Evolutionary conservation across 2,329 filamentous ascomycete genomes (phyloP), one percentile per base, ranked within the genome.

Genomic region (Alternaria arbusti): DNA sequence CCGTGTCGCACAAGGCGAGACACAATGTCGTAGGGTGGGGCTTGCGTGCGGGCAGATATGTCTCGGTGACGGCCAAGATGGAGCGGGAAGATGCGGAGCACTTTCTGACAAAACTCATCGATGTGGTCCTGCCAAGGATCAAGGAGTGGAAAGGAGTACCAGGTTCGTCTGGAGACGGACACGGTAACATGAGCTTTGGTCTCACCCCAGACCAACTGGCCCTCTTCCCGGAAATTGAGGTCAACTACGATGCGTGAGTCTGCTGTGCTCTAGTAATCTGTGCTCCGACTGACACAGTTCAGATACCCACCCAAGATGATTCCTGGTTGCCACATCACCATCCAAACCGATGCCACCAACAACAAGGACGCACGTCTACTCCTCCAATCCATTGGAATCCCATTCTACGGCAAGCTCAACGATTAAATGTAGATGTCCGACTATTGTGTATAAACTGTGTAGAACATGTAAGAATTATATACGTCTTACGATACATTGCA

Each of bases 61-160:
- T 93, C 26, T 89, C 92, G 63, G 88, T 92, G 70, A 97, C 95
- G 76, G 89, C 88, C 54, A 90, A 92, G 25, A 82, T 99, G 66
- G 85, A 86, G 59, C 93, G 93, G 28, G 91, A 96, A 78, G 87
- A 90, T 63, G 96, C 96, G 74, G 92, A 93, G 67, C 91, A 97
- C 79, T 97, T 99, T 79, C 78, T 99, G 47, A 91, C 95, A 75
- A 97, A 97, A 84, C 85, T 94, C 70, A 86, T 98, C 59, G 93
- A 97, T 78, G 85, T 98, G 9, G 94, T 99, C 6, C 86, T 98
- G 78, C 96, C 96, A 43, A 92, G 90, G 76, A 96, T 99, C 82
- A 99, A 98, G 85, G 96, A 99, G 72, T 99, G 93, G 91, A 88
- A 88, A 59, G 96, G 96, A 63, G 84, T 92, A n/a, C 87, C 87